phyloP scores from a whole-genome alignment of 129 eudicot species.

The Escallonia herrerae region DNA sequence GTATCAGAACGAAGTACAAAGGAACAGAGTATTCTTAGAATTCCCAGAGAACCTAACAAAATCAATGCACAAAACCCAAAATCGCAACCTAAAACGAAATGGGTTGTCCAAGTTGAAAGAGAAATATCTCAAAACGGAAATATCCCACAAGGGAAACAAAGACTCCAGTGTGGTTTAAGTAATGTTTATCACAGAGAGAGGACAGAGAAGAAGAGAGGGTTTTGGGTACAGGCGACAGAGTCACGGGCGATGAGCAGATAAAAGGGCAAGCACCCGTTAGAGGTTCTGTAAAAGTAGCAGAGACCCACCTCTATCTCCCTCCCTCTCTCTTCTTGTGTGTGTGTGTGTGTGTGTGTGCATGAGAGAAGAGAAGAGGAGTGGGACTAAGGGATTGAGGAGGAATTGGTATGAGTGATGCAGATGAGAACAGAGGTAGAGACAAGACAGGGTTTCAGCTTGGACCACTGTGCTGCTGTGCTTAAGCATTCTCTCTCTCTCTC shows the following conservation, averaged over 20 bases:
- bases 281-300: constrained; percentile 33
- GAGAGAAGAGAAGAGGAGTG: constrained; percentile 8
- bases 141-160: constrained; percentile 24
- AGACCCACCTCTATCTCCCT: constrained; percentile 30
- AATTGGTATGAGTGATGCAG: constrained; percentile 22
- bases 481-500: neutral
- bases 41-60: constrained; percentile 9
- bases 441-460: constrained; percentile 25
- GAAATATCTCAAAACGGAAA: constrained; percentile 22
- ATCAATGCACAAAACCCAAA: constrained; percentile 42
- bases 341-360: constrained; percentile 4
- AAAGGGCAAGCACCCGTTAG: constrained; percentile 29
- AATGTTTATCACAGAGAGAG: neutral
- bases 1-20: neutral
- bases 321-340: constrained; percentile 16
- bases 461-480: constrained; percentile 33
- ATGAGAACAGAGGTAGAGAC: constrained; percentile 44
- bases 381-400: constrained; percentile 21
- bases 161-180: constrained; percentile 6
- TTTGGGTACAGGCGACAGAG: constrained; percentile 16
- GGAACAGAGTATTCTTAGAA: constrained; percentile 5
- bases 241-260: constrained; percentile 30
- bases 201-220: constrained; percentile 8
- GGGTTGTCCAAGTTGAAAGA: constrained; percentile 13
- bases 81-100: constrained; percentile 26